Conservation (phyloP, 2,329 filamentous ascomycete species). For the Trichophyton simii region DNA sequence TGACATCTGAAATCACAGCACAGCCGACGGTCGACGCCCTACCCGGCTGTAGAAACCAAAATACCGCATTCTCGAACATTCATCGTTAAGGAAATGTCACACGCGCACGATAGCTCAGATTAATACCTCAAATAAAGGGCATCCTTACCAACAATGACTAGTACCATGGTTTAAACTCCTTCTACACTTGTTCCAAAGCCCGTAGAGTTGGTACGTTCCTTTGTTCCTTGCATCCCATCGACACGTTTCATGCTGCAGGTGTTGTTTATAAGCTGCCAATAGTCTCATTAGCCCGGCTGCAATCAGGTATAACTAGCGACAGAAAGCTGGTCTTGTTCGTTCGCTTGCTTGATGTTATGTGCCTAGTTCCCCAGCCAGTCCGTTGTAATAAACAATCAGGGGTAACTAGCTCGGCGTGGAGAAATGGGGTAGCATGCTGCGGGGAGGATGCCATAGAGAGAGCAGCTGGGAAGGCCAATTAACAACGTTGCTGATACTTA, state of each 20-base stretch:
- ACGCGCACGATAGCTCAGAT: neutral
- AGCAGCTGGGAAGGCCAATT: neutral
- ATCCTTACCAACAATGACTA: neutral
- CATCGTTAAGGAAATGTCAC: neutral
- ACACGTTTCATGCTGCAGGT: neutral
- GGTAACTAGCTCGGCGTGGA: neutral
- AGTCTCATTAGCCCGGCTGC: neutral
- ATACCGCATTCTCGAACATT: neutral
- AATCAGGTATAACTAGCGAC: neutral
- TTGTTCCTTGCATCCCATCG: neutral
- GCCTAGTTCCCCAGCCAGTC: neutral
- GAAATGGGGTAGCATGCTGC: neutral
- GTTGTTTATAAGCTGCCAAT: neutral
- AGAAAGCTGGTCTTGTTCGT: neutral
- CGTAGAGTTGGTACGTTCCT: neutral
- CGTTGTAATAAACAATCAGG: neutral
- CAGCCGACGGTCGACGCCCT: no score
- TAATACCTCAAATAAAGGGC: neutral
- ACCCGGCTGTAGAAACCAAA: neutral
- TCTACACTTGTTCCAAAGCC: neutral
- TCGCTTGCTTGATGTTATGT: neutral
- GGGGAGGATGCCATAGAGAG: neutral
- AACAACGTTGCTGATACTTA: neutral
- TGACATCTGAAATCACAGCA: no score
- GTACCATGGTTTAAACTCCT: neutral